Percentiles rank a stretch among this genome's conserved stretches.
Conservation (phyloP, 495 filamentous ascomycete species). For the Xylaria grammica region DNA sequence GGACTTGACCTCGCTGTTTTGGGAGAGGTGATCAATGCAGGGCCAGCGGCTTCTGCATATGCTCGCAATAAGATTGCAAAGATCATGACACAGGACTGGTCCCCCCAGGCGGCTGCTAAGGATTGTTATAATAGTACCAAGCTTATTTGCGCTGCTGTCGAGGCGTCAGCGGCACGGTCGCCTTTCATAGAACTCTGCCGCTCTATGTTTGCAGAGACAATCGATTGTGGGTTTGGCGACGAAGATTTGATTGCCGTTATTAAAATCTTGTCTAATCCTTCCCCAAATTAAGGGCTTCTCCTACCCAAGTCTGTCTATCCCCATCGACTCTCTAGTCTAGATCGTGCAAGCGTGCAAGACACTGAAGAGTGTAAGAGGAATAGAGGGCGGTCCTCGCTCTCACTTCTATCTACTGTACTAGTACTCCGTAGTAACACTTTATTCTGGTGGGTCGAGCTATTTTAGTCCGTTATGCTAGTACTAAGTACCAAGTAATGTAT, state of each 20-base stretch:
- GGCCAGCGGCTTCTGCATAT: slow-evolving; percentile 20
- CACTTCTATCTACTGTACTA: too few species aligned
- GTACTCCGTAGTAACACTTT: too few species aligned
- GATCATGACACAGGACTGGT: slow-evolving; percentile 18
- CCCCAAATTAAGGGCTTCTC: slow-evolving; percentile 2
- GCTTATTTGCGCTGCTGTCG: slow-evolving; percentile 19
- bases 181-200: slow-evolving; percentile 18
- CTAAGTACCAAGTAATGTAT: too few species aligned
- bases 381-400: too few species aligned
- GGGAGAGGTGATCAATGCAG: slow-evolving; percentile 21
- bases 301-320: too few species aligned
- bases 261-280: slow-evolving; percentile 2
- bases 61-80: slow-evolving; percentile 18
- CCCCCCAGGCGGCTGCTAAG: slow-evolving; percentile 18
- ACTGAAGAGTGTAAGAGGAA: too few species aligned
- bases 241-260: slow-evolving; percentile 12
- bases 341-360: too few species aligned
- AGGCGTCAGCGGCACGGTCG: slow-evolving; percentile 9
- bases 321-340: too few species aligned
- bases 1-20: slow-evolving; percentile 16
- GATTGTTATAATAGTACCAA: slow-evolving; percentile 26
- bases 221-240: slow-evolving; percentile 1
- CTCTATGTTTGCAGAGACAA: slow-evolving; percentile 18
- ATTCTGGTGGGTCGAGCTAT: too few species aligned
- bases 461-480: too few species aligned